Conservation (phyloP, 108 stramenopile species). For the Nitzschia sp. region DNA sequence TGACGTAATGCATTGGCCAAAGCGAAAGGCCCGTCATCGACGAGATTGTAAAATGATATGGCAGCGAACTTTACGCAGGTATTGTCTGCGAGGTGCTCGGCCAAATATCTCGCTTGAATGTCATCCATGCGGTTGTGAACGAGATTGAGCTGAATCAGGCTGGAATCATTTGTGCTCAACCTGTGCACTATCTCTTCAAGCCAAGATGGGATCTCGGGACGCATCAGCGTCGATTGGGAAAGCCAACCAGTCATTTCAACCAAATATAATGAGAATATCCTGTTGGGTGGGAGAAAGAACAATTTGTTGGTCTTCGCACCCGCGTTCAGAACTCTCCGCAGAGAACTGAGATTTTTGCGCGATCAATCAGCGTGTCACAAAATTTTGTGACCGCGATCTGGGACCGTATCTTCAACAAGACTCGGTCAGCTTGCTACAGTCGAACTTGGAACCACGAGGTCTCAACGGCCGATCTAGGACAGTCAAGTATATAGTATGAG, state of each 20-base stretch:
- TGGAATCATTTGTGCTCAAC: slow-evolving; percentile 17
- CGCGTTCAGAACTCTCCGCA: too few species aligned
- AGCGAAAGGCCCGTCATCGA: slow-evolving; percentile 28
- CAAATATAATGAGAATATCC: too few species aligned
- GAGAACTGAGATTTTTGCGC: too few species aligned
- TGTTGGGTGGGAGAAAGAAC: too few species aligned
- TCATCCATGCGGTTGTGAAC: slow-evolving; percentile 25
- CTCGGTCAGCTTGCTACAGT: too few species aligned
- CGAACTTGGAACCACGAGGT: too few species aligned
- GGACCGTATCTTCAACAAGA: too few species aligned
- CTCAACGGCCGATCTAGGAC: too few species aligned
- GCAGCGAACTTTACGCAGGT: slow-evolving; percentile 1
- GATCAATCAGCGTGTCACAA: too few species aligned
- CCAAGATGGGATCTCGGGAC: slow-evolving; percentile 27
- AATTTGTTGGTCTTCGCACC: too few species aligned
- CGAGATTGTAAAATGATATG: slow-evolving; percentile 20
- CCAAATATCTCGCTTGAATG: not conserved
- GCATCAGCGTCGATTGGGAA: slow-evolving; percentile 18
- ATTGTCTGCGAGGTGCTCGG: slow-evolving; percentile 17
- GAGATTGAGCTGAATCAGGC: slow-evolving; percentile 17
- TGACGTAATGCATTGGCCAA: slow-evolving; percentile 8
- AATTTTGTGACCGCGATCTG: too few species aligned
- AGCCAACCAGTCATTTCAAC: slow-evolving; percentile 14
- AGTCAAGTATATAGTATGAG: too few species aligned
- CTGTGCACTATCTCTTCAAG: slow-evolving; percentile 27